phyloP scores from a whole-genome alignment of 257 asterid species.

The Ballota nigra region DNA sequence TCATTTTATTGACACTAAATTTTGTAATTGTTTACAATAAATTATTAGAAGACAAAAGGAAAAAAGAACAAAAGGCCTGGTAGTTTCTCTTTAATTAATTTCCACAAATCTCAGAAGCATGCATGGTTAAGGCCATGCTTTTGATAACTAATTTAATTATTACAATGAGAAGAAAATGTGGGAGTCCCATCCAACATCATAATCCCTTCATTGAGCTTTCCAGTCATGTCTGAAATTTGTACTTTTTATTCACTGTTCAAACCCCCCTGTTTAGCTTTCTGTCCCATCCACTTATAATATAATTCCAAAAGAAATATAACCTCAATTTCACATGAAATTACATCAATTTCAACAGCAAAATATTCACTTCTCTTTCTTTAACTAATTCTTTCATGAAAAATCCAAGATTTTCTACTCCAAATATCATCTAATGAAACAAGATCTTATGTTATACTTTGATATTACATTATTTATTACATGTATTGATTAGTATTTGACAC shows the following conservation, averaged over 20 bases:
- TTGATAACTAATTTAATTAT: conserved; percentile 16
- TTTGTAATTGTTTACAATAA: too few relatives aligned
- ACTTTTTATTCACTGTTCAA: conserved; percentile 46
- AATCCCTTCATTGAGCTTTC: conserved; percentile 47
- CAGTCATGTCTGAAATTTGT: conserved; percentile 50
- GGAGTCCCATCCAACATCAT: conserved; percentile 41
- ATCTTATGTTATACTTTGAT: too few relatives aligned
- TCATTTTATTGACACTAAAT: too few relatives aligned
- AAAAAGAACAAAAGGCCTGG: too few relatives aligned
- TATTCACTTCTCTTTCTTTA: not conserved
- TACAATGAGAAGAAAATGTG: conserved; percentile 22
- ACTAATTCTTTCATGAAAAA: too few relatives aligned
- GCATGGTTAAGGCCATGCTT: not conserved
- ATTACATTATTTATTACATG: too few relatives aligned
- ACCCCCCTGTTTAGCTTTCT: conserved; percentile 73
- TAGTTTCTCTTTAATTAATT: too few relatives aligned
- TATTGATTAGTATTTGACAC: too few relatives aligned
- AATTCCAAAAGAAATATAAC: conserved; percentile 22
- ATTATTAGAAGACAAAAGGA: too few relatives aligned
- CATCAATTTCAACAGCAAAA: not conserved
- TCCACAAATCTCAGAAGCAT: not conserved
- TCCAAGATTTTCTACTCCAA: too few relatives aligned
- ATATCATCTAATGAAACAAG: too few relatives aligned
- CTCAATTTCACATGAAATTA: not conserved
- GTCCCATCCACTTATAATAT: conserved; percentile 49